Evolutionary conservation across 108 stramenopile species (phyloP).

Genomic region (Thalassiosira profunda): DNA sequence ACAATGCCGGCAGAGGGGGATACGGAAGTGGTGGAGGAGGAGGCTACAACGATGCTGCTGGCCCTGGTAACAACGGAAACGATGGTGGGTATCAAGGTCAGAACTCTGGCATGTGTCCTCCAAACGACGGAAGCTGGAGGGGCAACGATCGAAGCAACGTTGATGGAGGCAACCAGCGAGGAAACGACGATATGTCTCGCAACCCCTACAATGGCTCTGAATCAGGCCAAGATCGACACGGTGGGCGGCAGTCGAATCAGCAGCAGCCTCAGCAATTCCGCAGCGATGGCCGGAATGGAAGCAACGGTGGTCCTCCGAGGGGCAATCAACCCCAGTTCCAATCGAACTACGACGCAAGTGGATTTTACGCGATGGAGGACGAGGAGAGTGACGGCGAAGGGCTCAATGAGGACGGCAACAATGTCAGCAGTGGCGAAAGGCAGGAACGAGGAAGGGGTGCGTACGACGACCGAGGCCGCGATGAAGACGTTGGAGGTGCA

Average conservation of each 20-base stretch:
- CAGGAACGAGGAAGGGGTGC: no score
- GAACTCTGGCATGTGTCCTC: not conserved
- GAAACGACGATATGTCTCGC: not conserved
- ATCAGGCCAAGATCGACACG: not conserved
- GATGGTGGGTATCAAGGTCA: not conserved
- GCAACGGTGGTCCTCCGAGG: not conserved
- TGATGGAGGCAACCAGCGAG: not conserved
- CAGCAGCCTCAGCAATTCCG: no score
- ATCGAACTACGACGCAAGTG: slow-evolving; percentile 20
- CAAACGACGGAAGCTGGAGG: not conserved
- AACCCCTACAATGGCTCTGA: not conserved
- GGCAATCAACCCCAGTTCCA: not conserved
- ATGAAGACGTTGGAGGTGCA: not conserved
- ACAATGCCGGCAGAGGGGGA: not conserved
- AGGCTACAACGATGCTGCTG: not conserved
- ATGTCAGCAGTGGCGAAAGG: not conserved
- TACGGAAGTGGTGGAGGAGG: not conserved
- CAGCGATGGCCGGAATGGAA: not conserved
- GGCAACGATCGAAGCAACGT: not conserved
- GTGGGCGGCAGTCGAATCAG: not conserved
- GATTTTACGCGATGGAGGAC: slow-evolving; percentile 35
- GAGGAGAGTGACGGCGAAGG: slow-evolving; percentile 9
- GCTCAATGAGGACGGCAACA: slow-evolving; percentile 12
- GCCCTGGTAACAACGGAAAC: not conserved
- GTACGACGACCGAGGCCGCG: not conserved